A percentile compares a stretch with the other conserved stretches of the same genome.
phyloP scores from a whole-genome alignment of 352 stramenopile species.

The Pythium dissotocum region DNA sequence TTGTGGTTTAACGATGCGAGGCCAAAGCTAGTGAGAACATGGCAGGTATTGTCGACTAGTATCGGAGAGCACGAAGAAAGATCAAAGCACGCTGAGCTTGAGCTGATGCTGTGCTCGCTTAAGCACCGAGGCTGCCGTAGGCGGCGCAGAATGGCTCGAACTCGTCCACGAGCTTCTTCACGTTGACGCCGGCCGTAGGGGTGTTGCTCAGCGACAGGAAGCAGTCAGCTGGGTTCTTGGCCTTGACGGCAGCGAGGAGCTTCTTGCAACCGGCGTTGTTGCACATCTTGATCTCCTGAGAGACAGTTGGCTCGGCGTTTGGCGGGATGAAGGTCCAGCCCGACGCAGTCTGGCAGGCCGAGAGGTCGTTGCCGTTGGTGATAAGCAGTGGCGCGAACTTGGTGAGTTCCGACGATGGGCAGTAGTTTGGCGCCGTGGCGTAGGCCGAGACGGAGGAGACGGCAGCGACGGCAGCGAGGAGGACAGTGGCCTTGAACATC shows the following conservation, averaged over 20 bases:
- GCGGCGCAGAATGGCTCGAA: slow-evolving; percentile 25
- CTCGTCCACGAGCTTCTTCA: slow-evolving; percentile 30
- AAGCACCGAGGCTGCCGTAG: neutral
- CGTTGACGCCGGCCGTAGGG: slow-evolving; percentile 10
- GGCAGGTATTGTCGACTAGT: too few relatives aligned
- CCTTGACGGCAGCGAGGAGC: slow-evolving; percentile 30
- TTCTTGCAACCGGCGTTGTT: slow-evolving; percentile 20
- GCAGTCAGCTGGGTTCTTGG: slow-evolving; percentile 29
- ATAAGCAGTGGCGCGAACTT: slow-evolving; percentile 21
- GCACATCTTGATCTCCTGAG: slow-evolving; percentile 16
- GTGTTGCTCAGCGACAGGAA: slow-evolving; percentile 27
- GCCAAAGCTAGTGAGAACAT: too few relatives aligned
- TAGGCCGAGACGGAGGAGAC: slow-evolving; percentile 14
- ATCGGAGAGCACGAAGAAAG: too few relatives aligned
- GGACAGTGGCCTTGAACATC: slow-evolving; percentile 28
- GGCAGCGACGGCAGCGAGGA: slow-evolving; percentile 20
- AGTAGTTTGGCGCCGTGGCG: slow-evolving; percentile 19
- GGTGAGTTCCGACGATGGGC: slow-evolving; percentile 15
- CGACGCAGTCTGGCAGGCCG: slow-evolving; percentile 28
- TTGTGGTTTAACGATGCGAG: too few relatives aligned
- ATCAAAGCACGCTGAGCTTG: too few relatives aligned
- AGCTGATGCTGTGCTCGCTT: neutral
- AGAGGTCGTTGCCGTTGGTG: slow-evolving; percentile 17
- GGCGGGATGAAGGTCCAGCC: slow-evolving; percentile 31
- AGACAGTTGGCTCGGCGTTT: slow-evolving; percentile 14